Percentiles rank a stretch among this genome's conserved stretches.
Conservation (phyloP, 1,139 yeast genomes). For the Ogataea hybrid region DNA sequence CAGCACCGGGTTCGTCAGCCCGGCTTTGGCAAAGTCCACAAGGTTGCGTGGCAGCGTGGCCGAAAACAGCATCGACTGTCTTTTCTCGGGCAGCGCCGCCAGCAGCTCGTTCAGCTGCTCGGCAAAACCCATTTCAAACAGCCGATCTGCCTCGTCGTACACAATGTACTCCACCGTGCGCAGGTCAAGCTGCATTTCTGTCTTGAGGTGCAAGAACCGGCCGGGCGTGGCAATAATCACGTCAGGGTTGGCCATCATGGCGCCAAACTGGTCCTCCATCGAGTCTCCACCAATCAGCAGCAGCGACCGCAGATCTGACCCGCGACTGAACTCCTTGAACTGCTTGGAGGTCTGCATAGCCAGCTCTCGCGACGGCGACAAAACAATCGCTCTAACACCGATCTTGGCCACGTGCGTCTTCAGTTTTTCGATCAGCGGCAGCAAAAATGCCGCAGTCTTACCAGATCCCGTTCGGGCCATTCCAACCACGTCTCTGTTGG, state of each 20-base stretch:
- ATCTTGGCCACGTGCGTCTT: constrained; percentile 82
- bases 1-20: constrained; percentile 84
- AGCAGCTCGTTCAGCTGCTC: constrained; percentile 90
- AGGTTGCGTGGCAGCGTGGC: constrained; percentile 92
- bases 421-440: constrained; percentile 85
- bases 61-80: constrained; percentile 89
- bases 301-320: constrained; percentile 78
- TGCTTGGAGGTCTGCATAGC: constrained; percentile 91
- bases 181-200: constrained; percentile 89
- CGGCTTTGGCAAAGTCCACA: constrained; percentile 97
- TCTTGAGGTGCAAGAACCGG: constrained; percentile 89
- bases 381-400: constrained; percentile 84
- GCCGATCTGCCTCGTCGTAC: constrained; percentile 97
- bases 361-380: constrained; percentile 92
- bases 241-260: constrained; percentile 94
- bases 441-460: constrained; percentile 96
- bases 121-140: constrained; percentile 96
- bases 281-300: constrained; percentile 96
- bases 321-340: constrained; percentile 81
- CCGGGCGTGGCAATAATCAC: constrained; percentile 97
- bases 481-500: constrained; percentile 92
- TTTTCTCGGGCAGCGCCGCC: constrained; percentile 72
- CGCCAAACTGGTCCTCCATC: constrained; percentile 88
- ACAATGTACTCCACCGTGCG: constrained; percentile 84
- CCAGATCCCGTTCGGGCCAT: constrained; percentile 99